phyloP scores from a whole-genome alignment of 495 filamentous ascomycete genomes.

The Podospora pseudopauciseta region DNA sequence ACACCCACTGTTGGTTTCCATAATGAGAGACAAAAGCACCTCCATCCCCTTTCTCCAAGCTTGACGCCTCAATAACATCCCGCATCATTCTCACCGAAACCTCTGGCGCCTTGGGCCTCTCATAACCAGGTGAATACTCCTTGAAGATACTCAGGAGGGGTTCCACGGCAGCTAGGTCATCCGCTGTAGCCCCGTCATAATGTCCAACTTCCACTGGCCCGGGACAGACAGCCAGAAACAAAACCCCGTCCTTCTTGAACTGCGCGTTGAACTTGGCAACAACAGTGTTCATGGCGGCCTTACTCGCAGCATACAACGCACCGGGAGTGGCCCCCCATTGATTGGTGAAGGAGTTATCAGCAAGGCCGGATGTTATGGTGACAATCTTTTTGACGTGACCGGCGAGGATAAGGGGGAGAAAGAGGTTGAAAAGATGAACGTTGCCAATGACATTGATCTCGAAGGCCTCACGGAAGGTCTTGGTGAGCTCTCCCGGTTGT shows the following conservation, averaged over 20 bases:
- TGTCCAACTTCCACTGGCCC: constrained; percentile 43
- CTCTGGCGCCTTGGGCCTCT: constrained; percentile 39
- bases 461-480: constrained; percentile 31
- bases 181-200: constrained; percentile 26
- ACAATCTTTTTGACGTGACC: constrained; percentile 53
- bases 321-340: constrained; percentile 25
- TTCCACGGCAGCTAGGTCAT: constrained; percentile 30
- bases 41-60: constrained; percentile 45
- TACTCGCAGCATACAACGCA: constrained; percentile 35
- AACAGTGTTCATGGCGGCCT: constrained; percentile 44
- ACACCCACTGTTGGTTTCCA: not conserved
- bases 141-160: constrained; percentile 35
- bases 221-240: constrained; percentile 49
- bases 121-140: constrained; percentile 47
- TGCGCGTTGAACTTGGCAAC: constrained; percentile 47
- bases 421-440: constrained; percentile 51
- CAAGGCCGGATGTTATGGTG: constrained; percentile 45
- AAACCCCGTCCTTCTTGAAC: constrained; percentile 49
- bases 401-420: constrained; percentile 48
- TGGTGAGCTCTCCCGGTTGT: constrained; percentile 8
- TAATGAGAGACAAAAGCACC: constrained; percentile 52
- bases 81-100: constrained; percentile 40
- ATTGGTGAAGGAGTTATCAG: constrained; percentile 33
- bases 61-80: constrained; percentile 40
- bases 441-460: constrained; percentile 47